Percentiles rank a stretch among this genome's conserved stretches.
Conservation (phyloP, 257 asterid genomes). For the Forsythia suspensa region DNA sequence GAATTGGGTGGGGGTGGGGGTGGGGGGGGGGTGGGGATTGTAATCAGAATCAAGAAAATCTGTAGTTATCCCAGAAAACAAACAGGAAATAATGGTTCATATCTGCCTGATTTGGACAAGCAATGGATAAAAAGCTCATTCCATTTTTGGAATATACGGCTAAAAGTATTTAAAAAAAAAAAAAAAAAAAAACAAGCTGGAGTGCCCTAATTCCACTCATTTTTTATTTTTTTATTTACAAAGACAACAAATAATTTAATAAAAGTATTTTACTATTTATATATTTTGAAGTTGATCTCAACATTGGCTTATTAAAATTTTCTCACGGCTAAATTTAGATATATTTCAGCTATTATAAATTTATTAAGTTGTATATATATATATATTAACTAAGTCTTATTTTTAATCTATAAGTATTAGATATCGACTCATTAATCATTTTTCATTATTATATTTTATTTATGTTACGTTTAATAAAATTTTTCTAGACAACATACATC, state of each 20-base stretch:
- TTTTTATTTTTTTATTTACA: not conserved
- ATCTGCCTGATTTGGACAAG: constrained; percentile 27
- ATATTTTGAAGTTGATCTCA: not conserved
- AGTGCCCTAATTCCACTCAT: not conserved
- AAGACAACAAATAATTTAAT: not conserved
- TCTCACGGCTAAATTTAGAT: not conserved
- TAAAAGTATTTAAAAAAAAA: not conserved
- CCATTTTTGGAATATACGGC: constrained; percentile 9
- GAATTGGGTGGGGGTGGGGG: not conserved
- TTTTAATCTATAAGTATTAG: no score
- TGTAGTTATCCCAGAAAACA: constrained; percentile 18
- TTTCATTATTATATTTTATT: no score
- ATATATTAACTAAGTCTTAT: no score
- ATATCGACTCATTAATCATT: no score
- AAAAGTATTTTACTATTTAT: not conserved
- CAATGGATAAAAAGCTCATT: constrained; percentile 7
- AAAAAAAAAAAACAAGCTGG: not conserved
- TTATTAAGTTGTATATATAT: no score
- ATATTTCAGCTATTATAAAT: no score
- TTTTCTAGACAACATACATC: no score
- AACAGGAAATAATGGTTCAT: constrained; percentile 9
- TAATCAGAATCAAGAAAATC: not conserved
- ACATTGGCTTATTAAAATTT: no score
- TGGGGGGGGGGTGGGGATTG: not conserved
- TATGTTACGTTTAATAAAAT: no score